Evolutionary conservation across 805 yeast genomes (phyloP), one percentile per base, ranked within the genome.

Genomic region (Metschnikowia peoriensis): DNA sequence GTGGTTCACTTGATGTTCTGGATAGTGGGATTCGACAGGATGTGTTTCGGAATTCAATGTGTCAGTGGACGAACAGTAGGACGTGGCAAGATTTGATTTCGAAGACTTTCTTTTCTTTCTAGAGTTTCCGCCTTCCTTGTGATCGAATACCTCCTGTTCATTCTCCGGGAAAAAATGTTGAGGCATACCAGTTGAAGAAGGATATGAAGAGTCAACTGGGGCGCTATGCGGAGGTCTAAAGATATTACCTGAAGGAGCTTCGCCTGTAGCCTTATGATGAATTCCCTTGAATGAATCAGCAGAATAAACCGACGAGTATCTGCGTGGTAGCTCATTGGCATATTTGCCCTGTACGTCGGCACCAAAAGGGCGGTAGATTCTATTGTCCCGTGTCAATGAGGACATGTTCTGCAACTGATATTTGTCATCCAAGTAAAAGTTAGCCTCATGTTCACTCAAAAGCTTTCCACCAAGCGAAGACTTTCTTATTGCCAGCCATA

Each of bases 381-480:
- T 44, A 17, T 44, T 41, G 16, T 49, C 47, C 9, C 28, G 44
- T n/a, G 40, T 46, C 35, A 29, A 10, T 2, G 44, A 37, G 11
- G 41, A 32, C 75, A 73, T 72, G 47, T 71, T 71, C 55, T 71
- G 79, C 35, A 73, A 65, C 57, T 73, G 78, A 52, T 71, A 74
- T 50, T 71, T 73, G 35, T 68, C 64, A 56, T 79, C 84, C 62
- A 78, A 66, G 51, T 71, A 74, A 59, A 77, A 80, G 53, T 69
- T 72, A 0, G 81, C 76, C 56, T 79, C 83, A 54, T 79, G 83
- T 52, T 79, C 84, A 42, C 73, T 65, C 12, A 72, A 73, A 41
- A 68, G 67, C 62, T 80, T 78, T 0, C 84, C 84, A 1, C 91
- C 90, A 17, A 85, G 68, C 0, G 84, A 75, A 12, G 81, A 74